Evolutionary conservation across 1,139 yeast genomes (phyloP).

Genomic region (Yamadazyma pseudoaaseri): DNA sequence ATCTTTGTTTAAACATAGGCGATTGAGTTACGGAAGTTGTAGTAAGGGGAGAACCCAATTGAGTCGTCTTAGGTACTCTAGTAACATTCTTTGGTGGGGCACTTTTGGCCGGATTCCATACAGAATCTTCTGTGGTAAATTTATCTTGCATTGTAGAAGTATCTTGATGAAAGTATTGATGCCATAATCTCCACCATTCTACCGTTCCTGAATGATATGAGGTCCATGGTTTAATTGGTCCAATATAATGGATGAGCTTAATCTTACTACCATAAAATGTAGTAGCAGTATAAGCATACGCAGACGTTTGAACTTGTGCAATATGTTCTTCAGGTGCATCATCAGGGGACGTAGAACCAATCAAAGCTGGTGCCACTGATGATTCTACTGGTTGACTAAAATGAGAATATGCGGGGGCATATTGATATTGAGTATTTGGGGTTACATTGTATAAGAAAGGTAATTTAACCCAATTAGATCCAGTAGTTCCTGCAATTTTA

Average conservation of each 20-base stretch:
- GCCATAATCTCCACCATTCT: constrained; percentile 50
- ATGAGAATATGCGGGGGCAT: constrained; percentile 72
- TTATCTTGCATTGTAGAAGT: constrained; percentile 4
- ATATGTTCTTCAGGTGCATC: constrained; percentile 4
- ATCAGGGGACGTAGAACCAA: constrained; percentile 3
- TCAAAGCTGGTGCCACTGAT: constrained; percentile 3
- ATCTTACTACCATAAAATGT: constrained; percentile 32
- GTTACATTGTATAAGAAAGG: constrained; percentile 89
- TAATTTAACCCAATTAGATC: constrained; percentile 59
- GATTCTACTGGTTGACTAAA: constrained; percentile 28
- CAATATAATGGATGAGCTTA: constrained; percentile 77
- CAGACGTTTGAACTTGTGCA: constrained; percentile 1
- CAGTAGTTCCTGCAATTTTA: constrained; percentile 1
- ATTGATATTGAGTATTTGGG: constrained; percentile 77
- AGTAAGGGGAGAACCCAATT: neutral
- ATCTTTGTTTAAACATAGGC: constrained; percentile 1
- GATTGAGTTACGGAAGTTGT: constrained; percentile 1
- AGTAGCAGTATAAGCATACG: constrained; percentile 27
- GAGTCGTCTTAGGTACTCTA: neutral
- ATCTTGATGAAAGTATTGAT: constrained; percentile 24
- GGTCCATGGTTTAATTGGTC: constrained; percentile 80
- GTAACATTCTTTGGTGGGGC: constrained; percentile 28
- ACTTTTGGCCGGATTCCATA: constrained; percentile 41
- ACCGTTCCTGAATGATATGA: constrained; percentile 21
- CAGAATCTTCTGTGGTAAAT: constrained; percentile 24